phyloP scores from a whole-genome alignment of 208 protist genomes.

The Leishmania turanica region DNA sequence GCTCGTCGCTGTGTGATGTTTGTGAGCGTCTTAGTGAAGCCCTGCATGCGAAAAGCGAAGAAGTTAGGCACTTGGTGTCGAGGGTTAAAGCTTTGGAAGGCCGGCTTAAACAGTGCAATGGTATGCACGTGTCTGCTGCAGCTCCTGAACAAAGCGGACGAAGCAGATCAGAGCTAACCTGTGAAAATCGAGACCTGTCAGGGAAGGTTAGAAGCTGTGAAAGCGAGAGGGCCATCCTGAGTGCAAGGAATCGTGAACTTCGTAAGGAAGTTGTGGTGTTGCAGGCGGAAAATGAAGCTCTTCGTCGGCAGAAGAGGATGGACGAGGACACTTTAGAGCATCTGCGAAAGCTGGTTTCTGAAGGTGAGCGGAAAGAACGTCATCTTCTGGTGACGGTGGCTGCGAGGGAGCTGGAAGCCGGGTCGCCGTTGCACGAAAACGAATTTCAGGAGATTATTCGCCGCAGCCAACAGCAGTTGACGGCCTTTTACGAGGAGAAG shows the following conservation, averaged over 20 bases:
- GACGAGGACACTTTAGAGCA: constrained; percentile 20
- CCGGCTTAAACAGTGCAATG: background rate
- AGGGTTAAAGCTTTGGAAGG: background rate
- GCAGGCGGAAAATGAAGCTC: constrained; percentile 24
- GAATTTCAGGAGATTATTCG: constrained; percentile 28
- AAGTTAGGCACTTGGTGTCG: background rate
- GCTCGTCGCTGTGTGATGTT: background rate
- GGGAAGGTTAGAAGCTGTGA: background rate
- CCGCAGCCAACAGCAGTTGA: constrained; percentile 13
- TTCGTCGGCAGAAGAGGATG: constrained; percentile 1
- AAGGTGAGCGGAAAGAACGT: constrained; percentile 7
- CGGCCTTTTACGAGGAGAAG: constrained; percentile 21
- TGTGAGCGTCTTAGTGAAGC: background rate
- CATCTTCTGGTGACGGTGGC: constrained; percentile 2
- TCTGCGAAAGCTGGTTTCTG: constrained; percentile 4
- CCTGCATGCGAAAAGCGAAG: background rate
- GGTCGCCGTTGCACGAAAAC: constrained; percentile 6
- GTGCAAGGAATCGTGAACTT: background rate
- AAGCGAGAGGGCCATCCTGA: background rate
- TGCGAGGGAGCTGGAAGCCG: background rate
- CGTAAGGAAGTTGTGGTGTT: constrained; percentile 20
- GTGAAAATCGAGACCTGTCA: background rate
- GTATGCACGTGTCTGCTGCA: too few relatives aligned
- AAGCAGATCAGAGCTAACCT: too few relatives aligned
- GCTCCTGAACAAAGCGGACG: background rate